Percentiles rank a stretch among this genome's conserved stretches.
phyloP scores from a whole-genome alignment of 192 early-diverging fungal genomes.

The Backusella morwellensis region DNA sequence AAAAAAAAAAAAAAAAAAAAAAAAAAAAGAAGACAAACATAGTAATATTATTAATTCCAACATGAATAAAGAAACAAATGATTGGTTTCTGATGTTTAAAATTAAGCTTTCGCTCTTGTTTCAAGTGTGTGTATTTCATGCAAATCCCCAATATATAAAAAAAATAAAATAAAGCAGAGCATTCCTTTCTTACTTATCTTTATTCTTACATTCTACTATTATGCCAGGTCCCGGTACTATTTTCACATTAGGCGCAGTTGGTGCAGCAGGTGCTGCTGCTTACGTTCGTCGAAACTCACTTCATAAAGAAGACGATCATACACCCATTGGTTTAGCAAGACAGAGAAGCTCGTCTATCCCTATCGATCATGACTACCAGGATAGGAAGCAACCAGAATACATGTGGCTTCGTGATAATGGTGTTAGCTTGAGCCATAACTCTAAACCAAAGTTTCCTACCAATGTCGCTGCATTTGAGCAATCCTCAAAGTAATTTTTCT shows the following conservation, averaged over 20 bases:
- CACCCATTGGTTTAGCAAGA: conserved; percentile 24
- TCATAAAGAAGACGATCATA: background rate
- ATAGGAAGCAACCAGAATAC: conserved; percentile 29
- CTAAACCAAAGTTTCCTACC: conserved; percentile 21
- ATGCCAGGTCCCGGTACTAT: conserved; percentile 37
- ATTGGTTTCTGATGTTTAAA: conserved; percentile 2
- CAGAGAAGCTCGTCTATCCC: conserved; percentile 14
- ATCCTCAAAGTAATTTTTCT: background rate
- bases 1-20: no score
- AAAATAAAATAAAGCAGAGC: background rate
- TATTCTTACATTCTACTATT: background rate
- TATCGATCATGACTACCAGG: conserved; percentile 16
- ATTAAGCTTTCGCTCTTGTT: background rate
- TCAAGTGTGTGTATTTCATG: background rate
- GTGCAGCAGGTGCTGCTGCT: conserved; percentile 28
- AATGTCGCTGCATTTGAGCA: background rate
- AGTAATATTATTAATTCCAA: background rate
- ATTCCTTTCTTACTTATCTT: background rate
- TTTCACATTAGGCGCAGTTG: conserved; percentile 34
- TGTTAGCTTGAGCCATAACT: conserved; percentile 35
- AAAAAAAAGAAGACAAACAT: no score
- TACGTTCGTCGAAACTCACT: conserved; percentile 25
- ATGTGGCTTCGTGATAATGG: conserved; percentile 35
- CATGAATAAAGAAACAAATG: background rate
- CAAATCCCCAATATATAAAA: background rate